Conservation (phyloP, 257 asterid species). For the Nicotiana benthamiana region DNA sequence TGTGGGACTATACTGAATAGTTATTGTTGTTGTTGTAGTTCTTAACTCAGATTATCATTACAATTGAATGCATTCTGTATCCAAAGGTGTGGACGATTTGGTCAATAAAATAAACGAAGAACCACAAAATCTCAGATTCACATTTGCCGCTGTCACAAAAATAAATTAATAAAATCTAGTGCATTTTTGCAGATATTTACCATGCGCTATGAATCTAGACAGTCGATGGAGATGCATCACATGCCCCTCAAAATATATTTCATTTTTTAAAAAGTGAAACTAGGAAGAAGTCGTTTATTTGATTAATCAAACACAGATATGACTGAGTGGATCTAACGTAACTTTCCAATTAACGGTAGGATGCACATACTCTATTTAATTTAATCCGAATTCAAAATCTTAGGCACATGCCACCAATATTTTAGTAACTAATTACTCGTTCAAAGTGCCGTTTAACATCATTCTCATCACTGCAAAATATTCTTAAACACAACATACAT, state of each 20-base stretch:
- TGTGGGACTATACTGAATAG: too few species aligned
- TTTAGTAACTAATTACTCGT: background rate
- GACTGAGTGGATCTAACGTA: background rate
- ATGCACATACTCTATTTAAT: background rate
- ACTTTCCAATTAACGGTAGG: background rate
- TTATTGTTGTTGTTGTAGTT: too few species aligned
- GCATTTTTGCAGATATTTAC: background rate
- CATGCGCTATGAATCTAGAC: background rate
- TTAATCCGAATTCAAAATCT: background rate
- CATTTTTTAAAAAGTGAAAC: background rate
- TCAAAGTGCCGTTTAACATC: background rate
- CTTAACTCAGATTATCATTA: too few species aligned
- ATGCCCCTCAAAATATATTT: background rate
- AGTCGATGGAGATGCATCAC: background rate
- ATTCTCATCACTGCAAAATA: background rate
- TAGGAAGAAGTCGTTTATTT: background rate
- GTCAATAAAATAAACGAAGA: too few species aligned
- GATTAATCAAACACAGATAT: background rate
- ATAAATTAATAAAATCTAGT: background rate
- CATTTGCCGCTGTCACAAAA: too few species aligned
- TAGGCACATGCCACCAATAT: background rate
- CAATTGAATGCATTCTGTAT: too few species aligned
- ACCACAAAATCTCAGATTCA: too few species aligned
- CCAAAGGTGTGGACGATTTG: too few species aligned
- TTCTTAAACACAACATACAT: background rate